Evolutionary conservation across 805 yeast genomes (phyloP).

Genomic region (Cyberlindnera mrakii): DNA sequence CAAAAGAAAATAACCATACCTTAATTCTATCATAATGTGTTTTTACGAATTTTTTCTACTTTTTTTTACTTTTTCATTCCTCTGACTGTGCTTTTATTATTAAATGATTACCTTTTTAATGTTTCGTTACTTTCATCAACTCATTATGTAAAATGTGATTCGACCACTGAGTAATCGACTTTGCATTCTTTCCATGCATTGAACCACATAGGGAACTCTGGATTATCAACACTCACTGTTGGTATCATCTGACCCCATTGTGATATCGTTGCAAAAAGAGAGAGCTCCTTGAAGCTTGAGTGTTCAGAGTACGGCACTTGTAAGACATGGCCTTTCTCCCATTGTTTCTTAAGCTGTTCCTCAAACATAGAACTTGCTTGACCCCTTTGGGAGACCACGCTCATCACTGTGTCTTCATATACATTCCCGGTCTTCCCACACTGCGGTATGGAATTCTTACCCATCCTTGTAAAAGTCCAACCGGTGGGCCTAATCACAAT

Average conservation of each 20-base stretch:
- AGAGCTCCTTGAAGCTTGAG: conserved; percentile 78
- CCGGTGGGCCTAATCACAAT: conserved; percentile 87
- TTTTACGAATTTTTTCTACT: neutral
- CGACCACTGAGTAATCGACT: conserved; percentile 4
- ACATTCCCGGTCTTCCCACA: neutral
- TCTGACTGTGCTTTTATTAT: neutral
- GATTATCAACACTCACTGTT: conserved; percentile 54
- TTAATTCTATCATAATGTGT: neutral
- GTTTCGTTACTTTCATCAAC: neutral
- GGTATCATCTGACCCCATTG: conserved; percentile 57
- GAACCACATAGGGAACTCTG: conserved; percentile 20
- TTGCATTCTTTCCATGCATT: conserved; percentile 11
- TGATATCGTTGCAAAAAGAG: conserved; percentile 53
- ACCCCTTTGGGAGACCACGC: neutral
- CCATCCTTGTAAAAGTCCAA: conserved; percentile 56
- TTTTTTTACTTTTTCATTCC: neutral
- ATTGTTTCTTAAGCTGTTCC: conserved; percentile 6
- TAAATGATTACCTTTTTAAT: neutral
- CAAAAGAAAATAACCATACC: neutral
- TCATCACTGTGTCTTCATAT: neutral
- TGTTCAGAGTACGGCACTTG: conserved; percentile 90
- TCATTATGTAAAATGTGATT: conserved; percentile 6
- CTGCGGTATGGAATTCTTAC: neutral
- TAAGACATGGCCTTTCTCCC: conserved; percentile 21
- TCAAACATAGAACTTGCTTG: conserved; percentile 2